Percentiles rank a stretch among this genome's conserved stretches.
phyloP scores from a whole-genome alignment of 1,284 basidiomycete genomes.

The Tranzscheliella williamsii region DNA sequence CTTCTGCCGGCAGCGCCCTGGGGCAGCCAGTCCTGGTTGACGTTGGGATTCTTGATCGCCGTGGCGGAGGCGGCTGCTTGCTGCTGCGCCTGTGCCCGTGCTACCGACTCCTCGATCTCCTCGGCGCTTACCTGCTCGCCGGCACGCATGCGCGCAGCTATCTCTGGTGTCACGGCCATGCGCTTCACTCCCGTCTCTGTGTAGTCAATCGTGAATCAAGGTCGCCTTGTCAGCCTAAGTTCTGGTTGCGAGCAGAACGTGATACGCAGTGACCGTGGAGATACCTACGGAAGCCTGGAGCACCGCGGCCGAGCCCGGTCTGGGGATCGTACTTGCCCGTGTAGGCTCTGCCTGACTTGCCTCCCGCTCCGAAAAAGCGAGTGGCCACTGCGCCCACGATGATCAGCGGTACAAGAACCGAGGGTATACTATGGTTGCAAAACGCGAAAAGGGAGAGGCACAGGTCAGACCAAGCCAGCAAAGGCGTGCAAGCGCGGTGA shows the following conservation, averaged over 20 bases:
- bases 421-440: conserved; percentile 21
- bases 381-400: conserved; percentile 34
- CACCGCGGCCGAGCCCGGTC: conserved; percentile 53
- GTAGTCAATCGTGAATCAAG: no score
- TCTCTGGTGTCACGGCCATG: conserved; percentile 50
- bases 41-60: conserved; percentile 35
- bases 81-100: conserved; percentile 22
- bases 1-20: conserved; percentile 13
- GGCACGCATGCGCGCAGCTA: conserved; percentile 51
- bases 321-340: conserved; percentile 50
- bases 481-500: not conserved
- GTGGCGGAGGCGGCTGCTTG: conserved; percentile 6
- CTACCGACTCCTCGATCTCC: conserved; percentile 46
- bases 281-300: conserved; percentile 52
- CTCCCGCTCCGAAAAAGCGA: conserved; percentile 19
- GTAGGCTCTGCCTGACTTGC: conserved; percentile 9
- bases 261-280: not conserved
- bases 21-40: conserved; percentile 39
- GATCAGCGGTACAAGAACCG: conserved; percentile 39
- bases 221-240: no score
- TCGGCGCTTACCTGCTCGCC: conserved; percentile 53
- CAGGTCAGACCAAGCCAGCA: not conserved
- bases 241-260: conserved; percentile 7
- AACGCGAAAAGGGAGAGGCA: not conserved
- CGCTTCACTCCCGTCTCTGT: conserved; percentile 50